phyloP scores from a whole-genome alignment of 1,139 yeast species.

The Saccharomycopsis phalli region DNA sequence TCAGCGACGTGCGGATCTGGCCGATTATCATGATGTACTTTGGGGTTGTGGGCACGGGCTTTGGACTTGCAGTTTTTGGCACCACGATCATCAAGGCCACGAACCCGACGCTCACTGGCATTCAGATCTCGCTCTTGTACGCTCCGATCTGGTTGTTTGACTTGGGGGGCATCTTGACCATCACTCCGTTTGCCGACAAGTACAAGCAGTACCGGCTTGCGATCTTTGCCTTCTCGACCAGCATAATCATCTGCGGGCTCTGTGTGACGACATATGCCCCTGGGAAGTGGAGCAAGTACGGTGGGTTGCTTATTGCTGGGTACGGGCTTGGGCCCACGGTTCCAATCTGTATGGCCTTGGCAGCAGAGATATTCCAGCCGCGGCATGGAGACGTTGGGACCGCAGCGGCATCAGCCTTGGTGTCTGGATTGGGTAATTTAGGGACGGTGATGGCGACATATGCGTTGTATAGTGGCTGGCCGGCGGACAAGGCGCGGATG shows the following conservation, averaged over 20 bases:
- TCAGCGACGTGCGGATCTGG: constrained; percentile 64
- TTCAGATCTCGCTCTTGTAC: constrained; percentile 62
- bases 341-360: constrained; percentile 82
- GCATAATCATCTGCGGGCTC: constrained; percentile 65
- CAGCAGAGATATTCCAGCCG: constrained; percentile 65
- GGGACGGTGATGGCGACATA: constrained; percentile 83
- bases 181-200: constrained; percentile 76
- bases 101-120: constrained; percentile 55
- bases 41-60: constrained; percentile 87
- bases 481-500: constrained; percentile 54
- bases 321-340: constrained; percentile 88
- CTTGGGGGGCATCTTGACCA: constrained; percentile 60
- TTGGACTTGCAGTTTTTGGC: constrained; percentile 78
- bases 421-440: constrained; percentile 77
- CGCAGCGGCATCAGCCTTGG: constrained; percentile 76
- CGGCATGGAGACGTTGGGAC: constrained; percentile 78
- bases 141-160: constrained; percentile 92
- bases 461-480: constrained; percentile 84
- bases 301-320: constrained; percentile 72
- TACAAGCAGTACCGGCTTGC: constrained; percentile 49
- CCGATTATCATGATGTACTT: constrained; percentile 81
- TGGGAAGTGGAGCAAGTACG: constrained; percentile 69
- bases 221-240: constrained; percentile 52
- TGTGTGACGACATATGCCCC: constrained; percentile 69
- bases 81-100: constrained; percentile 67